These are phyloP conservation scores for Wickerhamomyces ciferrii DNA, from an alignment of 805 yeast genomes.

Conservation along the genomic window DNA sequence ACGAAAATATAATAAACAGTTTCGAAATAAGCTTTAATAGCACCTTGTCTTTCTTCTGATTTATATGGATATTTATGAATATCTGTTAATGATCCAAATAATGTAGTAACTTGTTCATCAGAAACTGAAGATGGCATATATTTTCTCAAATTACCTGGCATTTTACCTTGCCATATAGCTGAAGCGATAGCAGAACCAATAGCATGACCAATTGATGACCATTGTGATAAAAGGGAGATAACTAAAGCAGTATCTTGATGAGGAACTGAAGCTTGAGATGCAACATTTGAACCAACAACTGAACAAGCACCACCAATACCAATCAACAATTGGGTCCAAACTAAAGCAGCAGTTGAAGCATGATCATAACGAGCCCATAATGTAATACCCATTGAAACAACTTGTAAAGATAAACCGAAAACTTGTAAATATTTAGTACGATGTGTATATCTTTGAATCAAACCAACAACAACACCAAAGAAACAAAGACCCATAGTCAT, in stretches of 20 bases:
- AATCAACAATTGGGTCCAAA: constrained; percentile 28
- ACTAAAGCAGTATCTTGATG: constrained; percentile 36
- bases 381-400: constrained; percentile 28
- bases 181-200: constrained; percentile 35
- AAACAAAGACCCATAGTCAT: constrained; percentile 30
- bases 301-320: constrained; percentile 36
- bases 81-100: constrained; percentile 19
- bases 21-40: constrained; percentile 28
- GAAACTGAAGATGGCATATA: constrained; percentile 21
- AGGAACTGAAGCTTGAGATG: constrained; percentile 36
- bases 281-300: constrained; percentile 29
- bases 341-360: constrained; percentile 17
- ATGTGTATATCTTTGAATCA: constrained; percentile 27
- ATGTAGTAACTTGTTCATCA: constrained; percentile 1
- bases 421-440: constrained; percentile 31
- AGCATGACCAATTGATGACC: constrained; percentile 31
- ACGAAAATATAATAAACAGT: constrained; percentile 24
- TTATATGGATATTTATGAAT: constrained; percentile 23
- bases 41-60: constrained; percentile 25
- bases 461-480: constrained; percentile 33
- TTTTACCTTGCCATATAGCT: constrained; percentile 30
- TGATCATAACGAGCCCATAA: constrained; percentile 22
- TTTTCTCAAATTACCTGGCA: constrained; percentile 25
- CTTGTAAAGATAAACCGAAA: constrained; percentile 26
- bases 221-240: constrained; percentile 29